Evolutionary conservation across 2,329 filamentous ascomycete genomes (phyloP).

Genomic region (Pseudogymnoascus sp.): DNA sequence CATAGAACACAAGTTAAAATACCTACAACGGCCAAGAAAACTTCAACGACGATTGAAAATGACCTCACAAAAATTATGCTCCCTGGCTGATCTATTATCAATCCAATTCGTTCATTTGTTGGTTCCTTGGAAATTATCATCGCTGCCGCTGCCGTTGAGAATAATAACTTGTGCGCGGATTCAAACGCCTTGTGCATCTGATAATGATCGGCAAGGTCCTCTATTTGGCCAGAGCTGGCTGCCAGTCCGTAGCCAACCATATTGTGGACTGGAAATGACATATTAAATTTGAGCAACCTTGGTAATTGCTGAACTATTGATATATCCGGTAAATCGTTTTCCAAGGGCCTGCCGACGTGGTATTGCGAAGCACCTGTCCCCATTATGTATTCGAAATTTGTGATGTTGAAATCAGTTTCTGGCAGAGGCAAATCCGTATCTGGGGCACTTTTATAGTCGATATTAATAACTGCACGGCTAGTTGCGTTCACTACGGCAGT

Average conservation of each 20-base stretch:
- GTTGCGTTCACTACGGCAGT: constrained; percentile 32
- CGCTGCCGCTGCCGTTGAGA: constrained; percentile 27
- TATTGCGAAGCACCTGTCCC: constrained; percentile 18
- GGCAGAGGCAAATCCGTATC: constrained; percentile 20
- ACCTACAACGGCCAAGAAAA: constrained; percentile 19
- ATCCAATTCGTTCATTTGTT: background rate
- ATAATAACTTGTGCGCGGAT: constrained; percentile 36
- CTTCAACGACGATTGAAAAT: constrained; percentile 24
- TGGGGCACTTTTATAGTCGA: background rate
- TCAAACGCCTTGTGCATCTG: constrained; percentile 31
- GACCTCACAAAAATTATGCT: constrained; percentile 21
- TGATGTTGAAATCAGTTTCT: constrained; percentile 30
- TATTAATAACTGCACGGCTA: constrained; percentile 17
- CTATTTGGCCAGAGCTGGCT: constrained; percentile 19
- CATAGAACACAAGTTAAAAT: constrained; percentile 17
- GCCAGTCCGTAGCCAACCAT: constrained; percentile 35
- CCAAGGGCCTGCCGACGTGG: background rate
- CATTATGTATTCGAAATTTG: constrained; percentile 32
- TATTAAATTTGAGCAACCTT: constrained; percentile 17
- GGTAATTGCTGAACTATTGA: constrained; percentile 19
- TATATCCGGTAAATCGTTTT: constrained; percentile 10
- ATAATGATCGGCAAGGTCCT: constrained; percentile 30
- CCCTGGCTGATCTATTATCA: constrained; percentile 4
- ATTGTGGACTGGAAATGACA: constrained; percentile 22
- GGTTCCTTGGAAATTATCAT: background rate